These are phyloP conservation scores for Podila verticillata DNA, from an alignment of 192 early-diverging fungal genomes.

Conservation along the genomic window DNA sequence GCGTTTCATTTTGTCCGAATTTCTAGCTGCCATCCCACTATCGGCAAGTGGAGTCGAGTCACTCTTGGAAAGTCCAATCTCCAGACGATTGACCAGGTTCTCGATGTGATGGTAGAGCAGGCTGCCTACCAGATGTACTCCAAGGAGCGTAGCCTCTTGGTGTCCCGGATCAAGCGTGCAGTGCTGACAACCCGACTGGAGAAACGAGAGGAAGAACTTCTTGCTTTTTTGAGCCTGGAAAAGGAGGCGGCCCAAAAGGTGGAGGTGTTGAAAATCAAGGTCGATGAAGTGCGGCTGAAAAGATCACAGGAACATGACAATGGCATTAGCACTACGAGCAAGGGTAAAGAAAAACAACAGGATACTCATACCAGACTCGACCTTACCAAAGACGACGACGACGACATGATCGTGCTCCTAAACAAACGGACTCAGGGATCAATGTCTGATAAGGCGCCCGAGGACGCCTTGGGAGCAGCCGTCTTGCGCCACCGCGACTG, in stretches of 20 bases:
- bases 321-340: background rate
- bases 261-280: constrained; percentile 14
- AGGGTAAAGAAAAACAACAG: constrained; percentile 12
- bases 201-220: constrained; percentile 16
- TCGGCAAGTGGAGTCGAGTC: constrained; percentile 57
- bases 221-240: constrained; percentile 5
- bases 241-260: constrained; percentile 28
- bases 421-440: background rate
- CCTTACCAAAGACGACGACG: constrained; percentile 25
- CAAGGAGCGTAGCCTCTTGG: constrained; percentile 45
- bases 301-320: background rate
- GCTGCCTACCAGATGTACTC: constrained; percentile 21
- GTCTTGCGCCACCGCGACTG: constrained; percentile 45
- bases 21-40: constrained; percentile 65
- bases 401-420: constrained; percentile 7
- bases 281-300: constrained; percentile 14
- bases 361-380: constrained; percentile 7
- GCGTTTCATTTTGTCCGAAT: background rate
- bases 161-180: constrained; percentile 43
- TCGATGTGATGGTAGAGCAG: constrained; percentile 58
- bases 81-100: constrained; percentile 62
- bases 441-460: constrained; percentile 1
- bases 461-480: constrained; percentile 11
- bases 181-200: constrained; percentile 23
- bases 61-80: constrained; percentile 57